A percentile compares a stretch with the other conserved stretches of the same genome.
phyloP scores from a whole-genome alignment of 2,329 filamentous ascomycete genomes.

The Emergomyces pasteurianus region DNA sequence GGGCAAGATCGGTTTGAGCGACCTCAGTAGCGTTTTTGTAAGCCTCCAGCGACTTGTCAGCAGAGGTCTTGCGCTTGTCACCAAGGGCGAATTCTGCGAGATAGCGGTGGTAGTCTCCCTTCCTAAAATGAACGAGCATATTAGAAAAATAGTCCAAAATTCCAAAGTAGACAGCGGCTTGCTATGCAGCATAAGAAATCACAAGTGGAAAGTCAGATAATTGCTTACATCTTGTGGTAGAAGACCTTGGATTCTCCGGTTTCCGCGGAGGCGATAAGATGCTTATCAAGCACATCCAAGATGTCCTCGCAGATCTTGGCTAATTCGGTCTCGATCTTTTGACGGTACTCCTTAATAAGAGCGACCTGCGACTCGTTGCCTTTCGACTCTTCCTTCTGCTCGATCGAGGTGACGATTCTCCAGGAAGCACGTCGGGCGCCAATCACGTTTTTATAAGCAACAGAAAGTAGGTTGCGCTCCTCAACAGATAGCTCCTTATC shows the following conservation, averaged over 20 bases:
- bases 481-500: constrained; percentile 75
- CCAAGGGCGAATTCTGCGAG: constrained; percentile 92
- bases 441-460: constrained; percentile 99
- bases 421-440: constrained; percentile 92
- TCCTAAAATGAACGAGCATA: constrained; percentile 54
- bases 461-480: constrained; percentile 93
- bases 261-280: constrained; percentile 87
- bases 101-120: constrained; percentile 99
- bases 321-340: constrained; percentile 95
- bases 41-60: constrained; percentile 87
- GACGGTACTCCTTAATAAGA: constrained; percentile 95
- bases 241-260: constrained; percentile 98
- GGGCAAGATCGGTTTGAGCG: constrained; percentile 75
- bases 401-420: constrained; percentile 96
- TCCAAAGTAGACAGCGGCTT: not conserved
- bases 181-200: not conserved
- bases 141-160: constrained; percentile 9
- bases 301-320: constrained; percentile 98
- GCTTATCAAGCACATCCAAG: constrained; percentile 83
- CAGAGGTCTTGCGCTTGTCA: constrained; percentile 88
- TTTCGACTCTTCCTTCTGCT: constrained; percentile 99
- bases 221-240: constrained; percentile 93
- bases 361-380: constrained; percentile 82
- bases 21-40: constrained; percentile 94
- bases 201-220: constrained; percentile 3